Percentiles rank a stretch among this genome's conserved stretches.
These are phyloP conservation scores for Cystofilobasidium bisporidii DNA, from an alignment of 768 basidiomycete species.

Conservation along the genomic window DNA sequence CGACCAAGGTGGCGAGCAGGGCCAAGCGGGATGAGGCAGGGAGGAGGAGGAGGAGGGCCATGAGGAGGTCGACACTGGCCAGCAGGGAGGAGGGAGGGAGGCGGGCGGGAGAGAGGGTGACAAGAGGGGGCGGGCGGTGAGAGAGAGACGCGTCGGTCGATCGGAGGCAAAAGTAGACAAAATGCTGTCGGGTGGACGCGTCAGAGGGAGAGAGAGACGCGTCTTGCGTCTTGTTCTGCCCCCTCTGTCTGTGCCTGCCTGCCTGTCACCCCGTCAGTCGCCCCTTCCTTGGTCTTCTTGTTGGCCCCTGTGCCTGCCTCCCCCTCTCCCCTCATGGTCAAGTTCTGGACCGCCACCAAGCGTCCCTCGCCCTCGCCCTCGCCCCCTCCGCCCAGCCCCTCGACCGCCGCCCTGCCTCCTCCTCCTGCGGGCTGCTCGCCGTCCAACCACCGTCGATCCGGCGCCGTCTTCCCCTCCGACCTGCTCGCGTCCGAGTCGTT, in stretches of 20 bases:
- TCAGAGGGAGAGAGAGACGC: too few species aligned
- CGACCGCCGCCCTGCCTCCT: not conserved
- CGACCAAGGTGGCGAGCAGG: not conserved
- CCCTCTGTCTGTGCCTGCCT: too few species aligned
- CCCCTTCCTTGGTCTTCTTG: too few species aligned
- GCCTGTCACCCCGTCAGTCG: too few species aligned
- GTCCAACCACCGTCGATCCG: not conserved
- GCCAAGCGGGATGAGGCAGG: not conserved
- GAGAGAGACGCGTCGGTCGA: too few species aligned
- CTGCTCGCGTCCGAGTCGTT: not conserved
- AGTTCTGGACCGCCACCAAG: too few species aligned
- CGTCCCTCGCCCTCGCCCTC: not conserved
- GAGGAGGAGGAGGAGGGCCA: not conserved
- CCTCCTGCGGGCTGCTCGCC: not conserved
- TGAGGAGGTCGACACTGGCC: not conserved
- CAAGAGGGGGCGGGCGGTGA: not conserved
- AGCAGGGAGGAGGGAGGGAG: not conserved
- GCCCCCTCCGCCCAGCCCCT: too few species aligned
- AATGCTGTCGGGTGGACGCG: too few species aligned
- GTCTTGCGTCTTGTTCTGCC: too few species aligned
- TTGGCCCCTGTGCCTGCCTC: too few species aligned
- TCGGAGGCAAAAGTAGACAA: too few species aligned
- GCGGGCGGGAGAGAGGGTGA: not conserved
- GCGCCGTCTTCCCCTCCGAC: not conserved
- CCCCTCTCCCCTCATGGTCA: too few species aligned